Conservation (phyloP, 306 rosid genomes). For the Vigna angularis region DNA sequence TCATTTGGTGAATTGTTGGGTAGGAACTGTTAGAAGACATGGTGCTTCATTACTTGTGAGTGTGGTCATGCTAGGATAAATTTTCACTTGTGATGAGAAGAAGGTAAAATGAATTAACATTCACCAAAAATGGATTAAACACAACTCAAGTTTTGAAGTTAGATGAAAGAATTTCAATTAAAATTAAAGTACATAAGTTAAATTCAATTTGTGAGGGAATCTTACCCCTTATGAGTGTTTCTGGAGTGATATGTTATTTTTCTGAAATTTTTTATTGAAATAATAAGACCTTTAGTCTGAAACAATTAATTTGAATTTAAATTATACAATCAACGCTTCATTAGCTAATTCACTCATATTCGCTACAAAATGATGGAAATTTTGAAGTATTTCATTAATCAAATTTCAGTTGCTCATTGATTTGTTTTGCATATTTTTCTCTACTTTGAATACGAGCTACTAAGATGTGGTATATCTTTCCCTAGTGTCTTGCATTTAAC, state of each 20-base stretch:
- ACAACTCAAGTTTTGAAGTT: too few relatives aligned
- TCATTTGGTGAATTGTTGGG: not conserved
- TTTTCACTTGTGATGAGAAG: not conserved
- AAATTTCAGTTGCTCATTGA: slow-evolving; percentile 7
- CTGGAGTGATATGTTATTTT: too few relatives aligned
- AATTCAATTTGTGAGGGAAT: too few relatives aligned
- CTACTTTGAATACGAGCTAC: too few relatives aligned
- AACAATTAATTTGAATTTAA: not conserved
- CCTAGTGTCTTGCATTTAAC: not conserved
- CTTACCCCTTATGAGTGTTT: too few relatives aligned
- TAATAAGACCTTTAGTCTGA: not conserved
- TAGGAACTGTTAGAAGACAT: not conserved
- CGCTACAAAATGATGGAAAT: not conserved
- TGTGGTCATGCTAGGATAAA: not conserved
- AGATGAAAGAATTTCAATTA: too few relatives aligned
- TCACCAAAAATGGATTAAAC: too few relatives aligned
- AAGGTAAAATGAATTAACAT: too few relatives aligned
- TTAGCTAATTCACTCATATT: not conserved
- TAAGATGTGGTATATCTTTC: not conserved
- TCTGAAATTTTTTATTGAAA: too few relatives aligned
- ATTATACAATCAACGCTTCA: slow-evolving; percentile 23
- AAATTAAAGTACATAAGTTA: too few relatives aligned
- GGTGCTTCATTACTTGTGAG: slow-evolving; percentile 16
- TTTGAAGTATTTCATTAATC: not conserved
- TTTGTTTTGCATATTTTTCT: slow-evolving; percentile 4